Evolutionary conservation across 2,329 filamentous ascomycete genomes (phyloP).

Genomic region (Lachnellula cervina): DNA sequence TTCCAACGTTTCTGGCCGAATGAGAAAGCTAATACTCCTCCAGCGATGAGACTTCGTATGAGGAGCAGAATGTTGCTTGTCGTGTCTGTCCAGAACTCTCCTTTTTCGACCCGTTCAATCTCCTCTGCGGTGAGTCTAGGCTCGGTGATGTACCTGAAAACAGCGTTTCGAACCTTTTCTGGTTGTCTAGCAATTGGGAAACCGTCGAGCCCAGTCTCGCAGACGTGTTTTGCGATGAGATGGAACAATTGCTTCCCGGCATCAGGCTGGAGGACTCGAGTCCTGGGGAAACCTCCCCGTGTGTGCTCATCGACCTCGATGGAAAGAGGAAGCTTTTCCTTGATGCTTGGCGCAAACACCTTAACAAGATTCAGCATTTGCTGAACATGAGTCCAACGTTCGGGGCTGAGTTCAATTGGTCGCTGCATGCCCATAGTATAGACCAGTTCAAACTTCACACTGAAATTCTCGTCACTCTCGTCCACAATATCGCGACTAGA

Average conservation of each 20-base stretch:
- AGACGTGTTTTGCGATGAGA: constrained; percentile 4
- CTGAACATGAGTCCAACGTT: constrained; percentile 54
- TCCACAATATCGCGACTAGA: constrained; percentile 54
- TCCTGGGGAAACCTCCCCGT: constrained; percentile 43
- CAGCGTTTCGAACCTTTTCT: not conserved
- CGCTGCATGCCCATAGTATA: constrained; percentile 55
- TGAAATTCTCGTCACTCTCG: constrained; percentile 62
- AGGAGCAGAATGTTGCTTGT: constrained; percentile 39
- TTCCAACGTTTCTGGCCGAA: constrained; percentile 56
- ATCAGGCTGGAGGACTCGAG: constrained; percentile 35
- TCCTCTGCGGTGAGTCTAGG: constrained; percentile 2
- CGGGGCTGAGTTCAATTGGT: constrained; percentile 46
- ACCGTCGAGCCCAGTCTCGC: constrained; percentile 8
- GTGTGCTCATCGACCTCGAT: constrained; percentile 38
- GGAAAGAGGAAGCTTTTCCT: constrained; percentile 22
- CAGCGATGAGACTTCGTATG: constrained; percentile 51
- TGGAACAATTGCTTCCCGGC: not conserved
- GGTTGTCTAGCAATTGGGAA: constrained; percentile 6
- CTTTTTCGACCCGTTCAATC: constrained; percentile 6
- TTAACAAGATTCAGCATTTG: constrained; percentile 43
- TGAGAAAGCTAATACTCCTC: constrained; percentile 48
- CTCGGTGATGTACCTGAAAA: constrained; percentile 8
- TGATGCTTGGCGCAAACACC: not conserved
- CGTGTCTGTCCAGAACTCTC: constrained; percentile 24
- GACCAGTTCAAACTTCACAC: constrained; percentile 55